Evolutionary conservation across 1,139 yeast genomes (phyloP).

Genomic region (Candida frijolesensis): DNA sequence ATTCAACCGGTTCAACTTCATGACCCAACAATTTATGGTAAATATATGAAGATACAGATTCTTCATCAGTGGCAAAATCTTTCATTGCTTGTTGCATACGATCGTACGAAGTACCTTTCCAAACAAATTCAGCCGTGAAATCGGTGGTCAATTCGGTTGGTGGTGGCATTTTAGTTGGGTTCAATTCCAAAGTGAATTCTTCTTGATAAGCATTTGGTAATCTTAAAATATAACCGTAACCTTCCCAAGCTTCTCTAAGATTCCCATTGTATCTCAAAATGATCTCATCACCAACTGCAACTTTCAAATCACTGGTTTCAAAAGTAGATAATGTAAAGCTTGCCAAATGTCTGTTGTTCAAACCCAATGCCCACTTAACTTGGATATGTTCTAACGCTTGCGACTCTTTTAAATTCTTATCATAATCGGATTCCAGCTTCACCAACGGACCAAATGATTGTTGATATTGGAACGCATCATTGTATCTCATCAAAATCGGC

Average conservation of each 20-base stretch:
- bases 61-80: slow-evolving; percentile 68
- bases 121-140: slow-evolving; percentile 84
- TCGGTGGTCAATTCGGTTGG: slow-evolving; percentile 69
- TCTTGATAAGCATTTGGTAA: slow-evolving; percentile 72
- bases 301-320: slow-evolving; percentile 67
- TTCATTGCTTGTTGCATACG: slow-evolving; percentile 83
- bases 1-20: slow-evolving; percentile 66
- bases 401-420: slow-evolving; percentile 72
- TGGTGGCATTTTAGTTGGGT: slow-evolving; percentile 44
- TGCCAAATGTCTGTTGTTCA: slow-evolving; percentile 67
- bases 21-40: slow-evolving; percentile 85
- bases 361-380: slow-evolving; percentile 74
- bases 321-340: slow-evolving; percentile 68
- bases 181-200: slow-evolving; percentile 73
- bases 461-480: slow-evolving; percentile 86
- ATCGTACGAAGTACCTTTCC: slow-evolving; percentile 84
- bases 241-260: slow-evolving; percentile 63
- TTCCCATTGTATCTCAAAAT: slow-evolving; percentile 59
- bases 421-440: slow-evolving; percentile 79
- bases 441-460: slow-evolving; percentile 83
- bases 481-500: slow-evolving; percentile 76
- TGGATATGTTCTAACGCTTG: slow-evolving; percentile 75
- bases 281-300: slow-evolving; percentile 89
- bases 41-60: slow-evolving; percentile 74
- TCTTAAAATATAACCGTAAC: slow-evolving; percentile 69